Base-by-base conservation (phyloP, 2,329 filamentous ascomycete genomes). In the Metarhizium album region DNA sequence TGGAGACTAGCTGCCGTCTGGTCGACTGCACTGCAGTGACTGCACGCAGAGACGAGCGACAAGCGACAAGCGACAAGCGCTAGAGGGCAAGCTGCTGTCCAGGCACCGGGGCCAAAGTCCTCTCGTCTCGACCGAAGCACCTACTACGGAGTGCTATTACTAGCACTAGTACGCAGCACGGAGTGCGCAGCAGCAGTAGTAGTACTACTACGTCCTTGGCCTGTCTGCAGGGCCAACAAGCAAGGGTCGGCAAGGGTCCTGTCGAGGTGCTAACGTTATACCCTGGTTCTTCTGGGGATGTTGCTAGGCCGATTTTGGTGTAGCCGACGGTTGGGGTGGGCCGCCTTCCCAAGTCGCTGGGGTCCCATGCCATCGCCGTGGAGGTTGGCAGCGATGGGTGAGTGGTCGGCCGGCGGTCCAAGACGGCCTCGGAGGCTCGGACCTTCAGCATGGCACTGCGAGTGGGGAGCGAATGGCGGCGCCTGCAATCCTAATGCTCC, bases 281-380 rank as follows among this genome's bases (percentile, higher is more conserved):
- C 33, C 50, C 46, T 42, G 31, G 50, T 22, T 37, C 16, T 20
- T 45, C 47, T 45, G 46, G 46, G 50, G 40, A 48, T 45, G 29
- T 31, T 27, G 50, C 50, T 52, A 48, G 37, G 16, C 50, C 48
- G 20, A 40, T 48, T 52, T 46, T 46, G 33, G 50, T 40, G 50
- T 42, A 42, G 38, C 38, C 7, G 18, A 18, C 18, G 38, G 38
- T 42, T 42, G 38, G n/a, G n/a, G 38, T 42, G 16, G 38, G 38
- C 7, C 7, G n/a, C n/a, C n/a, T 22, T 20, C 38, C 33, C 46
- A 47, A 24, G 46, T 20, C 40, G 35, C 31, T 24, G 18, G 31
- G 16, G 45, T 35, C 23, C 14, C 46, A 48, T 18, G 29, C 18
- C 29, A 29, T 14, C 38, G 38, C 38, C 38, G 22, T 22, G 18